Evolutionary conservation across 352 stramenopile species (phyloP), one percentile per base, ranked within the genome.

Genomic region (Pilasporangium apinafurcum): DNA sequence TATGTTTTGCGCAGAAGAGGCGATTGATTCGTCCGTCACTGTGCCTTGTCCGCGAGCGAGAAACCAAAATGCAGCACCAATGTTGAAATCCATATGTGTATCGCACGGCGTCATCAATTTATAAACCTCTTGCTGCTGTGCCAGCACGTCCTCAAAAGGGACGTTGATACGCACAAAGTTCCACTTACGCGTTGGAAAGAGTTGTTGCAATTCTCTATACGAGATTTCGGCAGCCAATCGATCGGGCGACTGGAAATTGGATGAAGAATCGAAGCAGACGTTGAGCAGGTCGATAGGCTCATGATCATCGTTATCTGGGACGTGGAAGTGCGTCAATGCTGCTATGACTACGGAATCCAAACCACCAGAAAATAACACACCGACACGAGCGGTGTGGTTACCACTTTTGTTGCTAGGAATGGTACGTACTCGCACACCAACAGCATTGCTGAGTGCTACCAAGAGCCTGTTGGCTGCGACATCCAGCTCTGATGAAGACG

Each of bases 71-170:
- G 95, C 96, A 1, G 81, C 77, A 12, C 71, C 95, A 56, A 99
- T 98, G 62, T 98, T 98, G 32, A 99, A 96, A 69, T 98, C 95
- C 96, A 99, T 99, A 38, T 96, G 86, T 2, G 83, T 96, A 10
- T 83, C 72, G 30, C 91, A 83, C 18, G 95, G 87, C 44, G 59
- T 36, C 48, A 98, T 86, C 1, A 98, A 63, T 18, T 52, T 56
- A 21, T 73, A 49, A 2, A 98, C 70, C 32, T 79, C 62, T 17
- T 44, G 32, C 56, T 96, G 85, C 8, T 68, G 16, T 12, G 52
- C 48, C 16, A 72, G 41, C 10, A 98, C 84, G 30, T 92, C 68
- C 8, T 59, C 46, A 49, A 81, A 94, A 25, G 59, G 44, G 16
- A 96, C 77, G 61, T 97, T 76, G 1, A 97, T 62, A 13, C 70